Percentiles rank a stretch among this genome's conserved stretches.
Conservation (phyloP, 1,284 basidiomycete species). For the Leccinum griseonigrum region DNA sequence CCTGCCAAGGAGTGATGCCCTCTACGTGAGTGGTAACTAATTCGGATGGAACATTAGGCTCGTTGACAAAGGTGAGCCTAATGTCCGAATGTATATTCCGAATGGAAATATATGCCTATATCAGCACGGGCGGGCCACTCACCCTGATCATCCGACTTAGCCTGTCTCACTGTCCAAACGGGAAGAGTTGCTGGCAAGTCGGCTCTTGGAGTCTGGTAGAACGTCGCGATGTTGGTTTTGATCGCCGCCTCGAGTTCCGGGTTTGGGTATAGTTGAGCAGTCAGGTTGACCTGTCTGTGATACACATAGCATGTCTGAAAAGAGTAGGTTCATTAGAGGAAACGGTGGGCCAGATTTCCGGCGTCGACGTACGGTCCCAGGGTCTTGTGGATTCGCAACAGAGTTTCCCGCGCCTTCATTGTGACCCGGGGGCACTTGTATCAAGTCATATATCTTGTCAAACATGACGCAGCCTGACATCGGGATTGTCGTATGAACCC, state of each 20-base stretch:
- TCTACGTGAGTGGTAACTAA: constrained; percentile 39
- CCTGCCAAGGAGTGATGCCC: constrained; percentile 82
- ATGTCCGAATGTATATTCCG: too few relatives aligned
- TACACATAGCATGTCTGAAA: constrained; percentile 20
- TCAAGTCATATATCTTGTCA: neutral
- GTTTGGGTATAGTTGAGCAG: constrained; percentile 23
- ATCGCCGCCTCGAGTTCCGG: constrained; percentile 24
- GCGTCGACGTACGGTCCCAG: constrained; percentile 16
- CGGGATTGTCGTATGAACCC: constrained; percentile 10
- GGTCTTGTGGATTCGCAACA: constrained; percentile 14
- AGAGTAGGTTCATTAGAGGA: constrained; percentile 4
- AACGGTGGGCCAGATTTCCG: neutral
- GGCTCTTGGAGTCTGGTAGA: constrained; percentile 18
- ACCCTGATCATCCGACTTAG: neutral
- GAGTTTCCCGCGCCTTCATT: constrained; percentile 25
- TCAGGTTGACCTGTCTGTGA: constrained; percentile 23
- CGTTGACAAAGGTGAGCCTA: constrained; percentile 80
- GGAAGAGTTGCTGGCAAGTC: constrained; percentile 22
- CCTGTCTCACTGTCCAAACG: constrained; percentile 13
- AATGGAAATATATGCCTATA: neutral
- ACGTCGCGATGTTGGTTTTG: constrained; percentile 25
- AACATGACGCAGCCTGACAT: constrained; percentile 7
- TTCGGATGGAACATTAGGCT: constrained; percentile 48
- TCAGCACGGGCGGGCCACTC: neutral
- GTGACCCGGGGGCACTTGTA: constrained; percentile 15